Conservation (phyloP, 345 rosid species). For the Firmiana major region DNA sequence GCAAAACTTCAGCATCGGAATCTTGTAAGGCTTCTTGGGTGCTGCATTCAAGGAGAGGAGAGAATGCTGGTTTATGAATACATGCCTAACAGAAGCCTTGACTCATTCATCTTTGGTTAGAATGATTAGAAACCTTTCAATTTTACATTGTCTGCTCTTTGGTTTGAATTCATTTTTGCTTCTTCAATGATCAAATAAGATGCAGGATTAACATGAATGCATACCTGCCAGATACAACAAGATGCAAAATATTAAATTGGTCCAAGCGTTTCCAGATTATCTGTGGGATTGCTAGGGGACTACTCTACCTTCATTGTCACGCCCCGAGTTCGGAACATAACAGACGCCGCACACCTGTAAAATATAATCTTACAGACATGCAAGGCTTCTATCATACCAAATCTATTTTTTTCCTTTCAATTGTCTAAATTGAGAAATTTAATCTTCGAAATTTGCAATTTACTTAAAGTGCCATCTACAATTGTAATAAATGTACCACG, state of each 20-base stretch:
- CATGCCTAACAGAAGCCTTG: slow-evolving; percentile 32
- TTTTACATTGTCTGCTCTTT: background rate
- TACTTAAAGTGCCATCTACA: no score
- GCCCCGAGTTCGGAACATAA: no score
- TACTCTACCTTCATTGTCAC: slow-evolving; percentile 43
- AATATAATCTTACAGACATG: no score
- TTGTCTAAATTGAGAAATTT: no score
- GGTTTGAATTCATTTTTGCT: no score
- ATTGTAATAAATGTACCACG: no score
- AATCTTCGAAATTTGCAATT: no score
- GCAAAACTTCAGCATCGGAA: slow-evolving; percentile 53
- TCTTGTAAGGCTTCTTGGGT: slow-evolving; percentile 41
- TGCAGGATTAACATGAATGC: background rate
- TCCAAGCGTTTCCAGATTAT: slow-evolving; percentile 28
- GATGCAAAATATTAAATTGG: slow-evolving; percentile 15
- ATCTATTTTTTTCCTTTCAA: no score
- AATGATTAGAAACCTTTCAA: background rate
- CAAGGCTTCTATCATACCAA: no score
- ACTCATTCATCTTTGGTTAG: slow-evolving; percentile 28
- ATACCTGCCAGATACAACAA: background rate
- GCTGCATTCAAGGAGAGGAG: slow-evolving; percentile 31
- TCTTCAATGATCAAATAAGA: slow-evolving; percentile 11
- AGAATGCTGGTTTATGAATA: slow-evolving; percentile 33
- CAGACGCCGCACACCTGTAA: no score
- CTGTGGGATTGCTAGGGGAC: slow-evolving; percentile 37